phyloP scores from a whole-genome alignment of 2,329 filamentous ascomycete genomes.

The Verticillium zaregamsianum region DNA sequence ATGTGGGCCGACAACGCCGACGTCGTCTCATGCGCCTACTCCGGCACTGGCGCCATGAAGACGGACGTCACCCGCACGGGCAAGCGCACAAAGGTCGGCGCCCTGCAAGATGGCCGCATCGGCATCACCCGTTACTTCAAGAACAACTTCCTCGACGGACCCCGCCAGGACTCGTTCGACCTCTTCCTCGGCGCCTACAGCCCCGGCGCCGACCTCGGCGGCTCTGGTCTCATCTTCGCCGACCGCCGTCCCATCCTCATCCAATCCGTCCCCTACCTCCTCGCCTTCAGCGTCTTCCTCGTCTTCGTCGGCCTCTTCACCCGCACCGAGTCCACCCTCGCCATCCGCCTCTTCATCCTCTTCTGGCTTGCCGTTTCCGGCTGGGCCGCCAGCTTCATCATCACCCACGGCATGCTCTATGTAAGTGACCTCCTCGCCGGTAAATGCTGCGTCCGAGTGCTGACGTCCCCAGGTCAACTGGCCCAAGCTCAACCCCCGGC shows the following conservation, averaged over 20 bases:
- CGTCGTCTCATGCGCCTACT: constrained; percentile 87
- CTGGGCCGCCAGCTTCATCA: constrained; percentile 75
- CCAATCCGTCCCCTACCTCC: constrained; percentile 88
- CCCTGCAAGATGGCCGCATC: constrained; percentile 81
- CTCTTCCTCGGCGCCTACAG: constrained; percentile 86
- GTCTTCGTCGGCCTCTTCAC: constrained; percentile 72
- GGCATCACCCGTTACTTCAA: constrained; percentile 83
- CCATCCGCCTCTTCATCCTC: constrained; percentile 75
- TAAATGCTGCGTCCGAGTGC: constrained; percentile 1
- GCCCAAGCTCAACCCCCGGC: constrained; percentile 90
- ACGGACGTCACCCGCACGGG: constrained; percentile 97
- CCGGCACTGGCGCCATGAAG: constrained; percentile 94
- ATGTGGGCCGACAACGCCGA: constrained; percentile 99
- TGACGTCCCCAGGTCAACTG: constrained; percentile 73
- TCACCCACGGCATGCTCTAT: constrained; percentile 84
- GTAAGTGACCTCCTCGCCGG: constrained; percentile 52
- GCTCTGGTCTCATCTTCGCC: constrained; percentile 65
- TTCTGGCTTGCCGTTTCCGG: constrained; percentile 68
- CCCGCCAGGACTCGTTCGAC: constrained; percentile 92
- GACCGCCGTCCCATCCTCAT: constrained; percentile 83
- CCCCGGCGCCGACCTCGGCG: constrained; percentile 68
- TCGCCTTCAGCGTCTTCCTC: constrained; percentile 83
- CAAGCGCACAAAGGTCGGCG: constrained; percentile 78
- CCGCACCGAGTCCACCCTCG: constrained; percentile 68
- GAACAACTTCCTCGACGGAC: constrained; percentile 95